These are phyloP conservation scores for Alternaria hordeiaustralica DNA, from an alignment of 2,329 filamentous ascomycete genomes.

Conservation along the genomic window DNA sequence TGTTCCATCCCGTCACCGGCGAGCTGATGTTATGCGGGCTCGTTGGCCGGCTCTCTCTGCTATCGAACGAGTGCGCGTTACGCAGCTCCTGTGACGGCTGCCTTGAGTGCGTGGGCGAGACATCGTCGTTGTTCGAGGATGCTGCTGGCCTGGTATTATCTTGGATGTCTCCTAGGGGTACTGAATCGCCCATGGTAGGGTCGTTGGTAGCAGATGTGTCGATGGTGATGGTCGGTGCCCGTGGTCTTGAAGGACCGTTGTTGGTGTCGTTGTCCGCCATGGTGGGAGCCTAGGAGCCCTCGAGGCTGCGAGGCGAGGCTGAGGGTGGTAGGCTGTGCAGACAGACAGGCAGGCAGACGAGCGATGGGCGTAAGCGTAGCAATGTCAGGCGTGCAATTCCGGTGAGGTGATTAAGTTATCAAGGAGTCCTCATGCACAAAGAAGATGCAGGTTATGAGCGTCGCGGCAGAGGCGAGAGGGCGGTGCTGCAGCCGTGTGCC, in stretches of 20 bases:
- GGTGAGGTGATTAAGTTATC: slow-evolving; percentile 28
- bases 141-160: slow-evolving; percentile 36
- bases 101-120: slow-evolving; percentile 33
- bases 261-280: slow-evolving; percentile 40
- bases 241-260: slow-evolving; percentile 44
- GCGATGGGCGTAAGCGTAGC: slow-evolving; percentile 34
- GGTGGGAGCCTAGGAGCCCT: slow-evolving; percentile 25
- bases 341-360: slow-evolving; percentile 16
- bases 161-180: slow-evolving; percentile 41
- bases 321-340: slow-evolving; percentile 6
- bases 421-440: slow-evolving; percentile 31
- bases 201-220: slow-evolving; percentile 56
- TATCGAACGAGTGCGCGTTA: slow-evolving; percentile 68
- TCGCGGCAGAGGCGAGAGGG: slow-evolving; percentile 12
- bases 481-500: not conserved
- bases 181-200: slow-evolving; percentile 41
- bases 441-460: slow-evolving; percentile 13
- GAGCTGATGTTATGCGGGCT: slow-evolving; percentile 74
- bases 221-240: slow-evolving; percentile 61
- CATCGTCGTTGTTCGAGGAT: slow-evolving; percentile 30
- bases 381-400: slow-evolving; percentile 39
- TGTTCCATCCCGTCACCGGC: slow-evolving; percentile 61
- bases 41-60: slow-evolving; percentile 67
- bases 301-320: slow-evolving; percentile 12
- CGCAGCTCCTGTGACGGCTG: slow-evolving; percentile 57